These are phyloP conservation scores for Sporobolomyces phaffii DNA, from an alignment of 768 basidiomycete species.

Conservation along the genomic window DNA sequence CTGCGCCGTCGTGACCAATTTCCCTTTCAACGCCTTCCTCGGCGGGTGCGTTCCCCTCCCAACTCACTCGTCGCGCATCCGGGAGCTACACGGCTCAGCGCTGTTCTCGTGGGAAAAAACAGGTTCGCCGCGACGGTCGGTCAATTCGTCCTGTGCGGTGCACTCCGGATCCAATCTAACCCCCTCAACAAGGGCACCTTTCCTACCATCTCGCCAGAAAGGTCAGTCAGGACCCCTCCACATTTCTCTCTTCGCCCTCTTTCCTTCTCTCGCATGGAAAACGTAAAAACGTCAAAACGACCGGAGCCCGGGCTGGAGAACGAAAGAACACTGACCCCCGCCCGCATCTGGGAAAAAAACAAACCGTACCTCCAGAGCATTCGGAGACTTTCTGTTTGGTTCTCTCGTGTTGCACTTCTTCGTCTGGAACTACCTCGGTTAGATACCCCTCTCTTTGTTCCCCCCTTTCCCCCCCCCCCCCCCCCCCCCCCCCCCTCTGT, in stretches of 20 bases:
- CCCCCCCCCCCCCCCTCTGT: too few relatives aligned
- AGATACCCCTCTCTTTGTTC: neutral
- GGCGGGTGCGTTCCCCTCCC: conserved; percentile 66
- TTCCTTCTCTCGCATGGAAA: neutral
- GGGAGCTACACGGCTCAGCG: neutral
- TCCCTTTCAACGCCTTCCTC: conserved; percentile 95
- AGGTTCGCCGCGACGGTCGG: conserved; percentile 91
- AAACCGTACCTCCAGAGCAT: too few relatives aligned
- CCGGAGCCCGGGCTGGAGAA: too few relatives aligned
- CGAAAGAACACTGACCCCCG: too few relatives aligned
- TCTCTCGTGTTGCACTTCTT: conserved; percentile 96
- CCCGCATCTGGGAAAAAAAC: too few relatives aligned
- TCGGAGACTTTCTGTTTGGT: conserved; percentile 92
- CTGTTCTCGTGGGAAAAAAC: neutral
- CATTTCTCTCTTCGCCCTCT: neutral
- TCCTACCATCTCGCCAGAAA: conserved; percentile 84
- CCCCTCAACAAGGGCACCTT: conserved; percentile 74
- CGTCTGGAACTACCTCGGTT: conserved; percentile 97
- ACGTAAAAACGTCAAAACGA: too few relatives aligned
- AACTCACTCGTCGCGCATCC: neutral
- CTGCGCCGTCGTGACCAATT: conserved; percentile 83
- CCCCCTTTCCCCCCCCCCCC: neutral
- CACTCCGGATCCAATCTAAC: conserved; percentile 84
- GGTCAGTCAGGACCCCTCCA: conserved; percentile 17
- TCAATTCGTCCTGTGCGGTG: conserved; percentile 92